phyloP scores from a whole-genome alignment of 2,329 filamentous ascomycete species.

The Fusarium palustre region DNA sequence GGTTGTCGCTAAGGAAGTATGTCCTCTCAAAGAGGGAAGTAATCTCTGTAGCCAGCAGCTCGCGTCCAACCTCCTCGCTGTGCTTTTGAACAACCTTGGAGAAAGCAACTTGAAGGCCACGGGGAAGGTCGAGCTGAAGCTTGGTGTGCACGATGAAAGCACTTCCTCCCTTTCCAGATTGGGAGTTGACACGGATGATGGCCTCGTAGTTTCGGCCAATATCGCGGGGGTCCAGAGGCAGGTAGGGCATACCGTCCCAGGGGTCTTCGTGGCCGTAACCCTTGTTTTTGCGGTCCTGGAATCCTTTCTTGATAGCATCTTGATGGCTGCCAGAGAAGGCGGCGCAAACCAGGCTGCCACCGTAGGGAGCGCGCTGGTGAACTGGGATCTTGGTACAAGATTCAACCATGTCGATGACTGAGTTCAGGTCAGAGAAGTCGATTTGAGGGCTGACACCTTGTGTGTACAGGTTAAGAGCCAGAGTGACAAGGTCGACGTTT shows the following conservation, averaged over 20 bases:
- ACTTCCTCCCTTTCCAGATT: constrained; percentile 92
- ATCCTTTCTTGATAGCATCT: constrained; percentile 95
- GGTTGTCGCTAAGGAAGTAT: constrained; percentile 86
- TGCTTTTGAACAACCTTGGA: constrained; percentile 85
- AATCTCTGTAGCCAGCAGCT: constrained; percentile 87
- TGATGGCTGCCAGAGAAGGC: constrained; percentile 94
- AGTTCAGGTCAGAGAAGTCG: constrained; percentile 91
- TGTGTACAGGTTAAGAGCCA: constrained; percentile 94
- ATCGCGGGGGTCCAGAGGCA: constrained; percentile 91
- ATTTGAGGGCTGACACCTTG: constrained; percentile 82
- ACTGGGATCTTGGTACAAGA: constrained; percentile 94
- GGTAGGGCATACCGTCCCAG: constrained; percentile 86
- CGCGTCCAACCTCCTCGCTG: constrained; percentile 83
- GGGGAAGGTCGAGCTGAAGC: constrained; percentile 90
- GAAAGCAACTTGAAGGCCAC: constrained; percentile 92
- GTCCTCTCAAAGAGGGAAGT: constrained; percentile 87
- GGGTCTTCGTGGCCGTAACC: constrained; percentile 70
- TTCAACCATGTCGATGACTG: constrained; percentile 89
- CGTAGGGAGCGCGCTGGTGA: constrained; percentile 90
- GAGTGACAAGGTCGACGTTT: constrained; percentile 93
- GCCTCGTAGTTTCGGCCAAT: constrained; percentile 98
- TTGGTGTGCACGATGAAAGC: constrained; percentile 94
- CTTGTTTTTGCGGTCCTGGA: constrained; percentile 74
- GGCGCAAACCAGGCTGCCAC: constrained; percentile 87
- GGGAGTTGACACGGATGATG: constrained; percentile 97